Evolutionary conservation across 208 protist species (phyloP), one percentile per base, ranked within the genome.

Genomic region (Leishmania tarentolae): DNA sequence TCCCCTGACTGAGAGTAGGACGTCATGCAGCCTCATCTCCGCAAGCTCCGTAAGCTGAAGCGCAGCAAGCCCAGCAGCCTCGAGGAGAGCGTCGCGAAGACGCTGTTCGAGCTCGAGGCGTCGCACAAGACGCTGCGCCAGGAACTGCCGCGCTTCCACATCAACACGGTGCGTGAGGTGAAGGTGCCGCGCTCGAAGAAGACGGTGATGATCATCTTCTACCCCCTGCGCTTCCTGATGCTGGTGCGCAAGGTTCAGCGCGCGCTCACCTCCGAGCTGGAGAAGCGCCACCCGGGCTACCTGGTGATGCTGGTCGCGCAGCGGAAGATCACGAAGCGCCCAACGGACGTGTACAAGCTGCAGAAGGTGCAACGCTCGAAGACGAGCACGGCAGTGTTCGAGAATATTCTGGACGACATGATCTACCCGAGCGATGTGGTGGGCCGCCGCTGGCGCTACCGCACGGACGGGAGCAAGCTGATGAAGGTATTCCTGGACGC

Each of bases 281-380:
- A 99, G 96, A 99, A 99, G 98, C 99, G 99, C 85, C 99, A 99
- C 91, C 92, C 92, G 75, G 97, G 97, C 84, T 93, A 97, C 88
- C 90, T 98, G 83, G 98, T 99, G 78, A 79, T 98, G 83, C 85
- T 98, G 40, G 92, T 98, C 75, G 93, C 92, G 63, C 98, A 99
- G 94, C 93, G 99, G 83, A 97, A 98, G 88, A 99, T 99, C 87
- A 92, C 94, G 76, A 94, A 97, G 91, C 88, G 91, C 75, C 90
- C 95, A 46, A 89, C 85, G 19, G 92, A 98, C 86, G 90, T 94
- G 81, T 96, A 93, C 89, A 95, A 95, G 88, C 86, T 91, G 78
- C 95, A 98, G 91, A 95, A 94, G 88, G 95, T 98, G 80, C 98
- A 95, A 87, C 94, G 95, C 86, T 98, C 92, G 78, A 93, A 94